Base-by-base conservation (phyloP, 331 rosid species). In the Ulmus americana region DNA sequence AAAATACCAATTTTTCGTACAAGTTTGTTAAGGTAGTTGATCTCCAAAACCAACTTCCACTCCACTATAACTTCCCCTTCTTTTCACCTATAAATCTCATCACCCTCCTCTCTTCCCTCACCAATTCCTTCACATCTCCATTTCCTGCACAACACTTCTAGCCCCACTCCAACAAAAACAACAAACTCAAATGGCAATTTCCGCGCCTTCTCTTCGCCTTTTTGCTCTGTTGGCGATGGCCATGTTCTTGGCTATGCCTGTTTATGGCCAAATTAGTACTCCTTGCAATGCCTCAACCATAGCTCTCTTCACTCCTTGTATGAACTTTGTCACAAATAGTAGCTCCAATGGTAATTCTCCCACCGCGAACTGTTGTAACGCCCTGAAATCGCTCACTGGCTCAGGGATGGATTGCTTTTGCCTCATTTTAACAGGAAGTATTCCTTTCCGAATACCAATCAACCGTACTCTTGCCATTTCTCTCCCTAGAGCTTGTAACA, bases 401-500 rank as follows among this genome's bases (percentile, higher is more conserved):
- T 68, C 74, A 3, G 73, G 94, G 80, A 78, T 69, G 85, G 82
- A 77, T 43, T 86, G 95, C 71, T 16, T 85, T 14, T 92, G 95
- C 80, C 88, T 83, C 66, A 4, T 92, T 61, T 71, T 86, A 0
- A 85, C 88, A 0, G 91, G 81, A 7, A 76, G 68, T 7, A 74
- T 85, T 74, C 90, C 94, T 35, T 74, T 89, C 71, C 86, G 49
- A 70, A 0, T 86, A n/a, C 95, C 95, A 8, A 56, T 89, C 68
- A 89, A 83, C 43, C 67, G 88, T 41, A 61, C 94, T 1, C 60
- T 83, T 13, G 98, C 90, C 72, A 61, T 87, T 35, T 80, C 95
- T 66, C 96, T 89, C 54, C 95, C 97, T 65, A 87, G 88, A 15
- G 96, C 92, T 40, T 92, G 98, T 80, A 83, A 83, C 74, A 73